Evolutionary conservation across 495 filamentous ascomycete species (phyloP).

Genomic region (Talaromyces nanjingensis): DNA sequence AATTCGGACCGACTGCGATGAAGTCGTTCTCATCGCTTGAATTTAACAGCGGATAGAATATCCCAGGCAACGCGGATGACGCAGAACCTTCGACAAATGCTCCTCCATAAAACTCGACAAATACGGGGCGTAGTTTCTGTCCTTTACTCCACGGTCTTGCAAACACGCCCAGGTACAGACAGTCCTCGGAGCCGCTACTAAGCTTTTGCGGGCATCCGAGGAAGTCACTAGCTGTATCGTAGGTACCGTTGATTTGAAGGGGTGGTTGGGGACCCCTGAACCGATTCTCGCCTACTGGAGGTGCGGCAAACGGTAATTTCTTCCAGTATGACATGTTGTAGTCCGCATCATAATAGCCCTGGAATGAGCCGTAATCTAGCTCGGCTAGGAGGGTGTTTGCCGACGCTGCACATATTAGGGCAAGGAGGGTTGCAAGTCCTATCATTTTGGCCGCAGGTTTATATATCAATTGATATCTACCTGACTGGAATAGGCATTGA

Average conservation of each 20-base stretch:
- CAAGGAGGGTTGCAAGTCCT: background rate
- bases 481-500: background rate
- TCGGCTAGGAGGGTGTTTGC: background rate
- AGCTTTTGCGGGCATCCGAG: background rate
- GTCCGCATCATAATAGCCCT: background rate
- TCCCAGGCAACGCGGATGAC: background rate
- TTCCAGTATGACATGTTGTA: background rate
- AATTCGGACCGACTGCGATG: background rate
- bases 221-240: background rate
- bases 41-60: background rate
- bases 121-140: background rate
- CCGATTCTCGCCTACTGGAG: background rate
- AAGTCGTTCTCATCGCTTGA: background rate
- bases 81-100: background rate
- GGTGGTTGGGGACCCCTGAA: background rate
- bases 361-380: background rate
- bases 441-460: background rate
- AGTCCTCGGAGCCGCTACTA: background rate
- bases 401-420: background rate
- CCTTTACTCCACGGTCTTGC: background rate
- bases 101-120: background rate
- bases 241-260: background rate
- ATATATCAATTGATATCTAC: background rate
- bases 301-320: background rate
- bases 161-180: background rate